Base-by-base conservation (phyloP, 768 basidiomycete species). In the Rhodotorula taiwanensis region DNA sequence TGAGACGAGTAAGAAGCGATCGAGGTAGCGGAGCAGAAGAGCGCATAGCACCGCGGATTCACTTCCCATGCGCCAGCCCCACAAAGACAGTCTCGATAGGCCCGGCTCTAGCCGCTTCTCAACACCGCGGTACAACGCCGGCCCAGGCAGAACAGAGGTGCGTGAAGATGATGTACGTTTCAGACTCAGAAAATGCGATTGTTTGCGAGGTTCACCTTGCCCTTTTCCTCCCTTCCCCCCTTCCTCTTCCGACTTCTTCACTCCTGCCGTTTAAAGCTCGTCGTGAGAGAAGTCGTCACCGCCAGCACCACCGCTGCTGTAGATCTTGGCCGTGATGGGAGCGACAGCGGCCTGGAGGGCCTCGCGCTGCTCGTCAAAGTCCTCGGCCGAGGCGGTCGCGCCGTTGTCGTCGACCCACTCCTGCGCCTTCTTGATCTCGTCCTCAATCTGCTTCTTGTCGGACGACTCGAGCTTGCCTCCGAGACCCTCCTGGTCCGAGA, bases 401-500 rank as follows among this genome's bases (percentile, higher is more conserved):
- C 86, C 86, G 72, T 90, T 83, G 73, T 87, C 84, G 51, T 98
- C 93, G 58, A 94, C 83, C 92, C 92, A 97, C 60, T 89, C 89
- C 25, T 86, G 85, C 57, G 85, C 83, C 70, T 94, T 90, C 80
- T 93, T 93, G 78, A 95, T 79, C 42, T 84, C 80, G 27, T 81
- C 82, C 56, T 88, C 79, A 66, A 98, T 34, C 27, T 36, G 36
- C 58, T 65, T 65, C 49, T 56, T 48, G 64, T 60, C 64, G 8
- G 34, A n/a, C 2, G 20, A 21, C 16, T 60, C 58, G 58, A 65
- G 64, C 51, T 95, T 97, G 71, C 88, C 88, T 68, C 93, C 93
- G 56, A 95, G 83, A 60, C 93, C 93, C 53, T 92, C 85, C 68
- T 85, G 25, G 77, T 97, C 93, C 54, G 78, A 83, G 42, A 95